phyloP scores from a whole-genome alignment of 1,139 yeast species.

The Suhomyces choctaworum region DNA sequence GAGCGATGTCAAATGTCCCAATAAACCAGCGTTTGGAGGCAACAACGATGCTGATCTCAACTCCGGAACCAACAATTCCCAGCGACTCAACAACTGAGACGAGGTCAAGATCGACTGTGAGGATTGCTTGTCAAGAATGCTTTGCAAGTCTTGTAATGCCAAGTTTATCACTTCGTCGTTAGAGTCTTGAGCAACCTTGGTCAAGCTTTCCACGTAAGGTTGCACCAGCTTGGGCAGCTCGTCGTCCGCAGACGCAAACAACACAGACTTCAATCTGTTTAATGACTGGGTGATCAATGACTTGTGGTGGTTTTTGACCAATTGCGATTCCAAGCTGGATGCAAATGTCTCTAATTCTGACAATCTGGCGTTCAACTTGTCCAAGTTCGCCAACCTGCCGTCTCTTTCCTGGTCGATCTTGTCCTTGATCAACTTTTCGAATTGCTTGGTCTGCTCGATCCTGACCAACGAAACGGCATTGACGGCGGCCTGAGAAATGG shows the following conservation, averaged over 20 bases:
- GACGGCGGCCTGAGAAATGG: constrained; percentile 71
- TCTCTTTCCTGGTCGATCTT: constrained; percentile 79
- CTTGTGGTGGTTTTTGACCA: constrained; percentile 56
- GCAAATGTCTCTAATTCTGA: constrained; percentile 61
- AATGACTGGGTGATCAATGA: constrained; percentile 59
- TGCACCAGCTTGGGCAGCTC: constrained; percentile 35
- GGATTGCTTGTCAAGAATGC: constrained; percentile 50
- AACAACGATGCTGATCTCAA: constrained; percentile 83
- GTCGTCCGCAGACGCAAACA: constrained; percentile 31
- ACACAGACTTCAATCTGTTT: constrained; percentile 50
- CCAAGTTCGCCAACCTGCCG: constrained; percentile 73
- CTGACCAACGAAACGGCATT: constrained; percentile 75
- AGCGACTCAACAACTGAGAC: constrained; percentile 69
- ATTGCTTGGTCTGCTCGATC: constrained; percentile 69
- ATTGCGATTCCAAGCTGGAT: constrained; percentile 55
- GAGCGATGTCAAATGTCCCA: constrained; percentile 84
- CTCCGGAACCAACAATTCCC: constrained; percentile 80
- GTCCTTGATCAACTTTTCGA: constrained; percentile 61
- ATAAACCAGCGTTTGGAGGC: constrained; percentile 93
- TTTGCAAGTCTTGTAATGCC: constrained; percentile 39
- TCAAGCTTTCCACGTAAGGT: constrained; percentile 51
- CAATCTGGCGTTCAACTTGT: constrained; percentile 58
- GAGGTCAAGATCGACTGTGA: constrained; percentile 59
- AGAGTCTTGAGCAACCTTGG: constrained; percentile 41
- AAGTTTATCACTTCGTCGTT: constrained; percentile 44